A percentile compares a stretch with the other conserved stretches of the same genome.
Evolutionary conservation across 768 basidiomycete species (phyloP).

Genomic region (Boletus vinaceobasis): DNA sequence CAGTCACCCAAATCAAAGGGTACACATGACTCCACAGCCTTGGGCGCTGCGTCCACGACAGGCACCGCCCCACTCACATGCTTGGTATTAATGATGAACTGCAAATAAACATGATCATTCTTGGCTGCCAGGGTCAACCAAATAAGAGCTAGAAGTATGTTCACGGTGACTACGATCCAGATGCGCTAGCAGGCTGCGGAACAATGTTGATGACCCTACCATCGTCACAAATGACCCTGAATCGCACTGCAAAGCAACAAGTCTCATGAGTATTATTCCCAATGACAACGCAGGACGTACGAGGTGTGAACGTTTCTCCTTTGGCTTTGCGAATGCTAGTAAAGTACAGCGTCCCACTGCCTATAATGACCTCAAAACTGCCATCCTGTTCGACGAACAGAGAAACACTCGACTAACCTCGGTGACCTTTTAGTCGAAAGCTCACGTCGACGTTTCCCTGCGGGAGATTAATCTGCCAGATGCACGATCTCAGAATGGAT

Average conservation of each 20-base stretch:
- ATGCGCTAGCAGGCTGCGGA: conserved; percentile 1
- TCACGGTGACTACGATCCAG: neutral
- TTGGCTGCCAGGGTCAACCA: neutral
- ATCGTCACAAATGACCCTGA: conserved; percentile 64
- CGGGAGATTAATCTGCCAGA: conserved; percentile 59
- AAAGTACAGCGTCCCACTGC: conserved; percentile 75
- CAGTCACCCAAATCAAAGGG: no score
- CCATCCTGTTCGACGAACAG: no score
- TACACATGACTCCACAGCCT: neutral
- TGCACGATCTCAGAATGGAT: neutral
- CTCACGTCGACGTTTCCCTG: conserved; percentile 77
- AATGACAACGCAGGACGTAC: conserved; percentile 33
- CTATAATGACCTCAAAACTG: conserved; percentile 32
- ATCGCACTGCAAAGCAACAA: conserved; percentile 46
- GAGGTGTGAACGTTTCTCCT: conserved; percentile 62
- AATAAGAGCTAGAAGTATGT: no score
- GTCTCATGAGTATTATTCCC: neutral
- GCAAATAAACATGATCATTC: neutral
- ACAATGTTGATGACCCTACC: conserved; percentile 43
- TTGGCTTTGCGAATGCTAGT: conserved; percentile 78
- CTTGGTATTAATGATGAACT: neutral
- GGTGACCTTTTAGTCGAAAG: conserved; percentile 71
- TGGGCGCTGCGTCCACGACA: neutral
- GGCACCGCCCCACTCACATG: neutral
- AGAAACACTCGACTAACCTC: conserved; percentile 40